Evolutionary conservation across 2,329 filamentous ascomycete genomes (phyloP), one percentile per base, ranked within the genome.

Genomic region (Colletotrichum ledebouriae): DNA sequence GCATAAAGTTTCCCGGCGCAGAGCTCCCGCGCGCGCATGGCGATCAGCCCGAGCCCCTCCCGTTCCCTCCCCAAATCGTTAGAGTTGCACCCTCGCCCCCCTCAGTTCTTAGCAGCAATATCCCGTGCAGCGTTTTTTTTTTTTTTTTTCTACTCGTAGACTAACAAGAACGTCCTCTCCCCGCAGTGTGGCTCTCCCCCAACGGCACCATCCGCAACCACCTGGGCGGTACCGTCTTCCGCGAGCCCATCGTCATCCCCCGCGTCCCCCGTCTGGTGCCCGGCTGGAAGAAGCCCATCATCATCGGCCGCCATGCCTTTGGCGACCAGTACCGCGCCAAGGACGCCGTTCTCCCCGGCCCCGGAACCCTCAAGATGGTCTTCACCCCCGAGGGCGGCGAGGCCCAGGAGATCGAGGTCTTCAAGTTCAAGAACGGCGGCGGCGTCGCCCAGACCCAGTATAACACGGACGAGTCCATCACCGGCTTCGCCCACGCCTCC

Each of bases 271-370:
- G 95, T 76, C 90, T 99, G 66, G 94, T 99, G 59, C 94, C 94
- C 55, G 94, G 95, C 82, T 99, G 96, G 96, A 94, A 97, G 87
- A 94, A 98, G 85, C 94, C 96, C 80, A 99, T 99, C 83, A 96
- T 98, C 80, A 98, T 99, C 80, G 96, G 96, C 75, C 94, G 96
- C 81, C 96, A 99, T 83, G 96, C 96, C 72, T 98, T 98, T 78
- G 96, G 96, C 78, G 96, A 98, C 85, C 96, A 99, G 85, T 99
- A 99, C 87, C 92, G 95, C 71, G 96, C 96, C 42, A 97, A 97
- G 84, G 96, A 99, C 86, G 85, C 87, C 71, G 93, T 98, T 71
- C 89, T 94, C 72, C 87, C 90, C 59, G 92, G 92, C 64, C 89
- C 91, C 71, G 96, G 96, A 76, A 97, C 93, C 77, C 89, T 99